Conservation (phyloP, 1,284 basidiomycete genomes). For the Tylopilus sp. region DNA sequence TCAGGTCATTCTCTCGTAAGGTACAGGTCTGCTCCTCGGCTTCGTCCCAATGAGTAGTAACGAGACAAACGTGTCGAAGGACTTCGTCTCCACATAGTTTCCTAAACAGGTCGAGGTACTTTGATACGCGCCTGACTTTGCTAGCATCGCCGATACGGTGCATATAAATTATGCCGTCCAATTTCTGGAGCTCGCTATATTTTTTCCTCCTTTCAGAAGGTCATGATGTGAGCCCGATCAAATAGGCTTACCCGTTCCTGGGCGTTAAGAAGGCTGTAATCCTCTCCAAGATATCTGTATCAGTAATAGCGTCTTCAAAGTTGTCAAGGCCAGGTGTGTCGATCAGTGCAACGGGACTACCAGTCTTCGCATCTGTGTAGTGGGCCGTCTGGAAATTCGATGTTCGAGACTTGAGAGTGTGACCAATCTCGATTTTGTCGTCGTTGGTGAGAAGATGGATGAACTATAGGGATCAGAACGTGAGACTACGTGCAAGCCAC, state of each 20-base stretch:
- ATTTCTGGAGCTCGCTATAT: neutral
- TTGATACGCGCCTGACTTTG: neutral
- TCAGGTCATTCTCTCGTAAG: neutral
- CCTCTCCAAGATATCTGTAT: neutral
- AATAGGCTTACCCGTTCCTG: neutral
- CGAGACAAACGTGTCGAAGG: neutral
- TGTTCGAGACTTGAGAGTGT: neutral
- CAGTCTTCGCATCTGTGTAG: neutral
- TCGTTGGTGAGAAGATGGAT: neutral
- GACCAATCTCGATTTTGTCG: neutral
- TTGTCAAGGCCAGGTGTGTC: neutral
- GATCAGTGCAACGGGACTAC: neutral
- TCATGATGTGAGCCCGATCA: neutral
- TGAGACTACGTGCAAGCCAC: neutral
- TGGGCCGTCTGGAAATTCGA: neutral
- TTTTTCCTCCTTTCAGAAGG: neutral
- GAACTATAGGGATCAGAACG: neutral
- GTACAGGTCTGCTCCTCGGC: neutral
- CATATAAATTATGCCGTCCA: neutral
- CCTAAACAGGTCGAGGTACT: neutral
- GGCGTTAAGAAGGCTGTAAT: neutral
- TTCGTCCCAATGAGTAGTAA: neutral
- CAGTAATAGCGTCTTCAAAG: neutral
- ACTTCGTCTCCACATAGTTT: neutral
- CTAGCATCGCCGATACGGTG: neutral